These are phyloP conservation scores for Colletotrichum eleusines DNA, from an alignment of 2,329 filamentous ascomycete genomes.

Conservation along the genomic window DNA sequence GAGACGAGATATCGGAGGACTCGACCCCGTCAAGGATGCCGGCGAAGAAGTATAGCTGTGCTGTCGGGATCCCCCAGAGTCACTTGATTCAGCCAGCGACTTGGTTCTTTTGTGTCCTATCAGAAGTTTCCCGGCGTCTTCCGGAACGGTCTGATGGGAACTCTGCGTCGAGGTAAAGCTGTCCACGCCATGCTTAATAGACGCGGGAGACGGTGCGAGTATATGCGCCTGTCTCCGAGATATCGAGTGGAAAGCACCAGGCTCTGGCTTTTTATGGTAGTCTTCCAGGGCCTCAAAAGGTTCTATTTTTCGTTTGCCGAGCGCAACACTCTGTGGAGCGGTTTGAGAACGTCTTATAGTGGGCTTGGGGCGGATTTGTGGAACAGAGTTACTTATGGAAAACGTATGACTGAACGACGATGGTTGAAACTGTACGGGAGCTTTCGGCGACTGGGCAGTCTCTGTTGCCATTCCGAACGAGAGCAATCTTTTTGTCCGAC, in stretches of 20 bases:
- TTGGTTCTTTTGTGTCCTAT: slow-evolving; percentile 35
- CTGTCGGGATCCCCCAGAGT: slow-evolving; percentile 1
- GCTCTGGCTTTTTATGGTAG: not conserved
- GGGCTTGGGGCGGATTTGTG: slow-evolving; percentile 13
- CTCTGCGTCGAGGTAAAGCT: not conserved
- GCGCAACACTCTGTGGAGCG: not conserved
- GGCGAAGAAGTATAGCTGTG: slow-evolving; percentile 27
- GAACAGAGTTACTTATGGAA: not conserved
- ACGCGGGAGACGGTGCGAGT: not conserved
- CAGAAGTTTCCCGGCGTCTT: not conserved
- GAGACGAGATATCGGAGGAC: slow-evolving; percentile 35
- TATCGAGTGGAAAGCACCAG: not conserved
- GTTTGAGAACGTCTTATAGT: slow-evolving; percentile 14
- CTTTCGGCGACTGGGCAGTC: slow-evolving; percentile 43
- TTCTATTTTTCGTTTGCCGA: slow-evolving; percentile 12
- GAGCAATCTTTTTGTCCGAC: slow-evolving; percentile 69
- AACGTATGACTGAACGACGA: slow-evolving; percentile 52
- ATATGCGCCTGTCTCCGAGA: not conserved
- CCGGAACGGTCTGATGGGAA: not conserved
- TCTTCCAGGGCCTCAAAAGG: not conserved
- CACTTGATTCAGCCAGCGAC: slow-evolving; percentile 28
- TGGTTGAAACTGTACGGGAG: slow-evolving; percentile 49
- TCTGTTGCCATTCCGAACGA: slow-evolving; percentile 49
- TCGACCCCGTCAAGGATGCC: slow-evolving; percentile 20
- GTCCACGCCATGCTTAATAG: slow-evolving; percentile 12